phyloP scores from a whole-genome alignment of 306 rosid genomes.

The Lablab purpureus region DNA sequence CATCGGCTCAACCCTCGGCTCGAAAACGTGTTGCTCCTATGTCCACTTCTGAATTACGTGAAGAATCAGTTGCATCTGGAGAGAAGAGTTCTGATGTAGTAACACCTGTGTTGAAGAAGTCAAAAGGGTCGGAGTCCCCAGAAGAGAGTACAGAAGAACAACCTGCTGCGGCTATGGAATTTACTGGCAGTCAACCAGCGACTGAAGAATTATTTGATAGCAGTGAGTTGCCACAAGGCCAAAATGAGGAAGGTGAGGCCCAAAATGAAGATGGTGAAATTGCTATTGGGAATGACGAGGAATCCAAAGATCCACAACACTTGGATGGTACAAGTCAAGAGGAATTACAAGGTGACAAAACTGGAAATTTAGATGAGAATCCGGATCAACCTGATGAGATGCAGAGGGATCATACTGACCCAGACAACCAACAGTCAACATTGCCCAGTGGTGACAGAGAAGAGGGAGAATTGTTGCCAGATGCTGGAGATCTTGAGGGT shows the following conservation, averaged over 20 bases:
- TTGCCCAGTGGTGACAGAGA: slow-evolving; percentile 66
- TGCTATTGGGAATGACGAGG: slow-evolving; percentile 64
- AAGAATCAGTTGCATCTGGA: slow-evolving; percentile 59
- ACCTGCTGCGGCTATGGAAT: slow-evolving; percentile 55
- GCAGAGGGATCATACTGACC: slow-evolving; percentile 65
- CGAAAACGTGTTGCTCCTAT: slow-evolving; percentile 85
- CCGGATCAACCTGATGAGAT: slow-evolving; percentile 69
- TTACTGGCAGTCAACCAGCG: slow-evolving; percentile 52
- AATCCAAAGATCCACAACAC: slow-evolving; percentile 55
- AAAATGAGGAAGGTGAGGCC: slow-evolving; percentile 65
- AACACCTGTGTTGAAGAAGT: slow-evolving; percentile 66
- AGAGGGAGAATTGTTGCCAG: slow-evolving; percentile 88
- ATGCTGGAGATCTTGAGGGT: slow-evolving; percentile 68
- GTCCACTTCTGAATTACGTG: slow-evolving; percentile 69
- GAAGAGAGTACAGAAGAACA: slow-evolving; percentile 64
- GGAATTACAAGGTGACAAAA: slow-evolving; percentile 63
- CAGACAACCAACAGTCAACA: slow-evolving; percentile 62
- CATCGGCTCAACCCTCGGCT: slow-evolving; percentile 55
- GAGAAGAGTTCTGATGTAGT: slow-evolving; percentile 64
- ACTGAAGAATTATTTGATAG: slow-evolving; percentile 66
- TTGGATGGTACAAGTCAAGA: slow-evolving; percentile 56
- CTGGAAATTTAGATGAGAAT: slow-evolving; percentile 61
- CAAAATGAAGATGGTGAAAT: slow-evolving; percentile 72
- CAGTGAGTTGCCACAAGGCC: slow-evolving; percentile 68
- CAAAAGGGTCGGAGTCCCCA: slow-evolving; percentile 72